Base-by-base conservation (phyloP, 2,329 filamentous ascomycete species). In the Cercospora canescens region DNA sequence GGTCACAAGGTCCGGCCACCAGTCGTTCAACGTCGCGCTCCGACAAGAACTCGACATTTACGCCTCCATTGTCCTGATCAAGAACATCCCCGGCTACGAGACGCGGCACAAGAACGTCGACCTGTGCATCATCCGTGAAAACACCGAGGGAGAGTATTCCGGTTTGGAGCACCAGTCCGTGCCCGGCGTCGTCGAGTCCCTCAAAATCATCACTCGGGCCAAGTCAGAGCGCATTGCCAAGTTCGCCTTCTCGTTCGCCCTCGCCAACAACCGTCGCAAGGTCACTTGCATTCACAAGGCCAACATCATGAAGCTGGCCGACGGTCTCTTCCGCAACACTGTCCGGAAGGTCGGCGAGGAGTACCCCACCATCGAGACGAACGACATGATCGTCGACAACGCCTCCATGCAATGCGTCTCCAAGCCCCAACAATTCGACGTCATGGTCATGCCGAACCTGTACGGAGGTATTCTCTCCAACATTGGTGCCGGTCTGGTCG, bases 361-460 rank as follows among this genome's bases (percentile, higher is more conserved):
- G 81, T 99, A 95, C 85, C 94, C 95, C 67, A 96, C 92, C 70
- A 87, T 99, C 75, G 92, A 97, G 86, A 91, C 90, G 79, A 96
- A 96, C 86, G 95, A 99, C 85, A 97, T 99, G 94, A 99, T 99
- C 81, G 95, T 99, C 82, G 95, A 99, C 85, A 99, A 99, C 83
- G 95, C 95, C 77, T 96, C 92, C 78, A 99, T 99, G 95, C 95
- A 99, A 86, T 96, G 93, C 79, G 95, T 99, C 74, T 94, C 92
- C 73, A 88, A 89, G 73, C 95, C 95, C 69, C 95, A 98, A 85
- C 95, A 99, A 83, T 99, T 99, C 80, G 95, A 99, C 81, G 95
- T 99, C 76, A 92, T 99, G 90, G 95, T 99, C 81, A 98, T 98
- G 94, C 95, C 95, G 77, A 99, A 99, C 87, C 85, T 98, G 79